A percentile compares a stretch with the other conserved stretches of the same genome.
Conservation (phyloP, 768 basidiomycete genomes). For the Glaciozyma martinii region DNA sequence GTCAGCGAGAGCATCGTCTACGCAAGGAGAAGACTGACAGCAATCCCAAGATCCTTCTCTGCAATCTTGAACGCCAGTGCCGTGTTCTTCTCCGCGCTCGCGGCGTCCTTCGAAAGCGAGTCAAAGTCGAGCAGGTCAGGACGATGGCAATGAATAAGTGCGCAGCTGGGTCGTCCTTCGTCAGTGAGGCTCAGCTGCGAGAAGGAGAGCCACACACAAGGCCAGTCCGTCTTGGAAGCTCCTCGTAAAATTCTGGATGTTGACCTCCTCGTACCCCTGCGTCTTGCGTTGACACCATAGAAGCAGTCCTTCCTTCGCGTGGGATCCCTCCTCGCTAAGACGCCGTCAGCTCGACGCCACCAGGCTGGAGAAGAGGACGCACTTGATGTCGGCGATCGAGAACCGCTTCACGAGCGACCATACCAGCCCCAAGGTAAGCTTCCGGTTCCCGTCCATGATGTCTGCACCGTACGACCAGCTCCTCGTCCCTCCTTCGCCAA, state of each 20-base stretch:
- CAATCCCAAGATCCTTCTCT: slow-evolving; percentile 78
- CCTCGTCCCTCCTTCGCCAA: background rate
- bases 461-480: slow-evolving; percentile 46
- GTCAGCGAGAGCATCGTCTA: no score
- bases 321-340: slow-evolving; percentile 88
- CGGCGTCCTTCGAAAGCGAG: slow-evolving; percentile 60
- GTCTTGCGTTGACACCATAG: slow-evolving; percentile 99
- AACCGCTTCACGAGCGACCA: slow-evolving; percentile 97
- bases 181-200: background rate
- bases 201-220: slow-evolving; percentile 51
- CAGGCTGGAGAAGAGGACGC: slow-evolving; percentile 35
- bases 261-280: slow-evolving; percentile 74
- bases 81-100: slow-evolving; percentile 62
- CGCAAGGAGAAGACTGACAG: slow-evolving; percentile 49
- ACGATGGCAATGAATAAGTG: slow-evolving; percentile 92
- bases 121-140: slow-evolving; percentile 90
- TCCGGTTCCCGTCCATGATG: slow-evolving; percentile 96
- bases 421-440: slow-evolving; percentile 92
- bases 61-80: slow-evolving; percentile 79
- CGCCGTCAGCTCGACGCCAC: background rate
- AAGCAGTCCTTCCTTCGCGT: slow-evolving; percentile 91
- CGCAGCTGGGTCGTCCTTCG: slow-evolving; percentile 56
- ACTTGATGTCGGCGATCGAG: slow-evolving; percentile 98
- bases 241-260: slow-evolving; percentile 84
- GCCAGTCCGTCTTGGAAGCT: slow-evolving; percentile 95